A percentile compares a stretch with the other conserved stretches of the same genome.
Conservation (phyloP, 2,329 filamentous ascomycete genomes). For the Aspergillus fructus region DNA sequence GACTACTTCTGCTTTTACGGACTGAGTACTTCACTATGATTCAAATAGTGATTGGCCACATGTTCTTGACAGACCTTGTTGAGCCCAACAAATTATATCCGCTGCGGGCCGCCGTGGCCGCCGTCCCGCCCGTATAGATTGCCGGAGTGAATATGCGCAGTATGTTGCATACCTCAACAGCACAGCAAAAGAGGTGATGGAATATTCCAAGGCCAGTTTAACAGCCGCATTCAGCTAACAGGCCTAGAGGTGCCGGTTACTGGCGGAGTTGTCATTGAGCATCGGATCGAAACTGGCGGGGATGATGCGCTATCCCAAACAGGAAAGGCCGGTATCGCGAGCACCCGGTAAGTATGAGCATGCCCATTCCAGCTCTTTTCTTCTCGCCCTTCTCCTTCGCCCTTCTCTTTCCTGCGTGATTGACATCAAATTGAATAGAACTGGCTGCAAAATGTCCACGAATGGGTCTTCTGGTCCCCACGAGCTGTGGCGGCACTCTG, state of each 20-base stretch:
- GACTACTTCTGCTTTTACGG: no score
- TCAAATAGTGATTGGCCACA: no score
- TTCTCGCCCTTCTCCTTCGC: neutral
- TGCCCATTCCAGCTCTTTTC: neutral
- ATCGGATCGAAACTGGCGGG: neutral
- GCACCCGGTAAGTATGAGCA: conserved; percentile 9
- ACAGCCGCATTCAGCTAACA: no score
- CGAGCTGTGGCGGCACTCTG: conserved; percentile 70
- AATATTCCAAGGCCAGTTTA: neutral
- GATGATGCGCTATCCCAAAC: conserved; percentile 7
- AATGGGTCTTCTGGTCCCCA: conserved; percentile 19
- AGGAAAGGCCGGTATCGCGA: conserved; percentile 6
- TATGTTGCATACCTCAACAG: neutral
- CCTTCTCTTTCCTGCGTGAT: no score
- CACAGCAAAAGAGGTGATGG: neutral
- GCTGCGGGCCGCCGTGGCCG: conserved; percentile 5
- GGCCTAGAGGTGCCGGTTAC: no score
- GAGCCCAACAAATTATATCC: neutral
- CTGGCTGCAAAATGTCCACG: conserved; percentile 6
- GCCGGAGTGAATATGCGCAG: neutral
- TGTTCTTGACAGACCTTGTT: no score
- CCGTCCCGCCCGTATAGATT: neutral
- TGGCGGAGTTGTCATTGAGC: no score
- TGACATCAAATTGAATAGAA: neutral
- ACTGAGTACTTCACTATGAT: no score